A percentile compares a stretch with the other conserved stretches of the same genome.
These are phyloP conservation scores for Tylopilus sp. DNA, from an alignment of 1,284 basidiomycete species.

Conservation along the genomic window DNA sequence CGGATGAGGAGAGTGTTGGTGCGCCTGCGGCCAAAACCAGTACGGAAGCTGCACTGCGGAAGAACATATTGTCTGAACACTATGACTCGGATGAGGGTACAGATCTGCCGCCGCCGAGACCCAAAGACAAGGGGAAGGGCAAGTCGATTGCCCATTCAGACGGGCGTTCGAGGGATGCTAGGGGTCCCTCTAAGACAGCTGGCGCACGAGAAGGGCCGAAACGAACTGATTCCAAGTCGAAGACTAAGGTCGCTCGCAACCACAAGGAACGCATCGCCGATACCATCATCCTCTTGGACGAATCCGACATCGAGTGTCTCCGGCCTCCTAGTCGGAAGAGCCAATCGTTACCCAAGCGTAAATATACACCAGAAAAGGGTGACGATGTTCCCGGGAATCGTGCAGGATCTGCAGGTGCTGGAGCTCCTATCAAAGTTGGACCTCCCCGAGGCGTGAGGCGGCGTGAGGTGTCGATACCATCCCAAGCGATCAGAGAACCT, in stretches of 20 bases:
- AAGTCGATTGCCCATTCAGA: slow-evolving; percentile 2
- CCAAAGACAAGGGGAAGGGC: slow-evolving; percentile 2
- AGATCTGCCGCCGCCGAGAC: slow-evolving; percentile 11
- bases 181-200: not conserved
- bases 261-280: not conserved
- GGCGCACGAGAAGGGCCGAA: not conserved
- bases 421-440: slow-evolving; percentile 31
- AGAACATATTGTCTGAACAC: not conserved
- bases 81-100: slow-evolving; percentile 9
- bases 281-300: not conserved
- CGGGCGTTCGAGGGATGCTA: not conserved
- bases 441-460: slow-evolving; percentile 40
- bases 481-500: not conserved
- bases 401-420: not conserved
- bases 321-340: slow-evolving; percentile 11
- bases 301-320: slow-evolving; percentile 11
- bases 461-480: not conserved
- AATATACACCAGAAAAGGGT: not conserved
- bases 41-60: not conserved
- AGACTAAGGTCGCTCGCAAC: slow-evolving; percentile 5
- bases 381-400: slow-evolving; percentile 10
- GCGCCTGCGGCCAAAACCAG: accelerated
- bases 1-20: slow-evolving; percentile 21
- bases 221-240: not conserved
- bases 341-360: not conserved